Percentiles rank a stretch among this genome's conserved stretches.
These are phyloP conservation scores for Penstemon newberryi DNA, from an alignment of 257 asterid genomes.

Conservation along the genomic window DNA sequence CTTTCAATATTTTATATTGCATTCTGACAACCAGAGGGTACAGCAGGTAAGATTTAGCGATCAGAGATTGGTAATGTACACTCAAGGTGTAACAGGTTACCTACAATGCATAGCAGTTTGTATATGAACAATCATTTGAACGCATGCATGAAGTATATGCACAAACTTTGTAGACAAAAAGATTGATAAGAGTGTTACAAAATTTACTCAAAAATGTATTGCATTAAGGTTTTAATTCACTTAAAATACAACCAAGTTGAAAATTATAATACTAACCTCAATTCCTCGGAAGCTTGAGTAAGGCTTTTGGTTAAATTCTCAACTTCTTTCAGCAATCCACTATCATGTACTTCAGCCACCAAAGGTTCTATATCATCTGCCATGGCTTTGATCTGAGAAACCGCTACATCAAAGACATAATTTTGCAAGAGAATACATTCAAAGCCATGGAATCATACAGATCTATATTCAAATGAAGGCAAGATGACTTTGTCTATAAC, in stretches of 20 bases:
- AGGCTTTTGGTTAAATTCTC: constrained; percentile 89
- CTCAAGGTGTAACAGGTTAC: constrained; percentile 5
- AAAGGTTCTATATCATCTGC: constrained; percentile 90
- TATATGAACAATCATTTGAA: background rate
- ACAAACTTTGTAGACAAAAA: constrained; percentile 2
- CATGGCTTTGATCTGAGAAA: constrained; percentile 91
- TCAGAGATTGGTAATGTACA: background rate
- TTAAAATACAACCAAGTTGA: constrained; percentile 1
- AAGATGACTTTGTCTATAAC: constrained; percentile 14
- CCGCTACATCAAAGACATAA: constrained; percentile 67
- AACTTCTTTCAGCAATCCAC: constrained; percentile 89
- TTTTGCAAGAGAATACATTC: constrained; percentile 55
- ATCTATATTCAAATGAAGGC: constrained; percentile 19
- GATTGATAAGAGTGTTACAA: background rate
- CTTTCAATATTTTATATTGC: too few relatives aligned
- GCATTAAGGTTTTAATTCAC: background rate
- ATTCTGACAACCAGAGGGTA: too few relatives aligned
- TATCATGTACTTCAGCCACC: constrained; percentile 76
- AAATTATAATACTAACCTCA: constrained; percentile 51
- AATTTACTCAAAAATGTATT: background rate
- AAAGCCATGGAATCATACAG: constrained; percentile 12
- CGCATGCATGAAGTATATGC: background rate
- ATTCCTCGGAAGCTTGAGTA: constrained; percentile 82
- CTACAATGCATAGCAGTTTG: background rate
- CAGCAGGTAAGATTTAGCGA: background rate